These are phyloP conservation scores for Vigna nakashimae DNA, from an alignment of 306 rosid species.

Conservation along the genomic window DNA sequence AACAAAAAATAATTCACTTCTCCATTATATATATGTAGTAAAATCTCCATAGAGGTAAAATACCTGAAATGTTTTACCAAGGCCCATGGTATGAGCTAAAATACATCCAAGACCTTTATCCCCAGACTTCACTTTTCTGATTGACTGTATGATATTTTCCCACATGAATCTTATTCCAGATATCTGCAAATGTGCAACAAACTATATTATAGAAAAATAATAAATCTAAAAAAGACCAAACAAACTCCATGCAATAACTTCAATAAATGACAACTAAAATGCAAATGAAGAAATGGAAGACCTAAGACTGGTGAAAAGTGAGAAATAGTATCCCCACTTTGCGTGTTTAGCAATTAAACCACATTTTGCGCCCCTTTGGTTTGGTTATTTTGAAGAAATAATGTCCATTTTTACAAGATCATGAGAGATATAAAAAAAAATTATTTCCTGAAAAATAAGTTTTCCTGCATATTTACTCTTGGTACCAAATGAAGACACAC, in stretches of 20 bases:
- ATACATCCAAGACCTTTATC: conserved; percentile 99
- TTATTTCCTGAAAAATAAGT: neutral
- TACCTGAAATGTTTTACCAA: conserved; percentile 99
- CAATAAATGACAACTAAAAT: conserved; percentile 15
- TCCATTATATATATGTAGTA: conserved; percentile 22
- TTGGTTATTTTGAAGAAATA: neutral
- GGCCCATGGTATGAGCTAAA: conserved; percentile 99
- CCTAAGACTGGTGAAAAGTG: neutral
- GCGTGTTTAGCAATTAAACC: neutral
- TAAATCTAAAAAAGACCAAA: neutral
- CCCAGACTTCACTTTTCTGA: conserved; percentile 88
- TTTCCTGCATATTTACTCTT: neutral
- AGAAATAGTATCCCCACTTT: neutral
- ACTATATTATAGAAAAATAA: neutral
- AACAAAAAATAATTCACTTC: conserved; percentile 13
- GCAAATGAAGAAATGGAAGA: conserved; percentile 11
- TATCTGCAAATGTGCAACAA: conserved; percentile 60
- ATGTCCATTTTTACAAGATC: neutral
- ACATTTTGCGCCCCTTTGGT: neutral
- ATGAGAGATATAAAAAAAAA: neutral
- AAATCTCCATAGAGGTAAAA: conserved; percentile 32
- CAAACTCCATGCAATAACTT: neutral
- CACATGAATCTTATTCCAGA: conserved; percentile 94
- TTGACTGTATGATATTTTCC: conserved; percentile 96
- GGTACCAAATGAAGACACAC: neutral